Conservation (phyloP, 176 grass and related monocot genomes). For the Neostapfia colusana region DNA sequence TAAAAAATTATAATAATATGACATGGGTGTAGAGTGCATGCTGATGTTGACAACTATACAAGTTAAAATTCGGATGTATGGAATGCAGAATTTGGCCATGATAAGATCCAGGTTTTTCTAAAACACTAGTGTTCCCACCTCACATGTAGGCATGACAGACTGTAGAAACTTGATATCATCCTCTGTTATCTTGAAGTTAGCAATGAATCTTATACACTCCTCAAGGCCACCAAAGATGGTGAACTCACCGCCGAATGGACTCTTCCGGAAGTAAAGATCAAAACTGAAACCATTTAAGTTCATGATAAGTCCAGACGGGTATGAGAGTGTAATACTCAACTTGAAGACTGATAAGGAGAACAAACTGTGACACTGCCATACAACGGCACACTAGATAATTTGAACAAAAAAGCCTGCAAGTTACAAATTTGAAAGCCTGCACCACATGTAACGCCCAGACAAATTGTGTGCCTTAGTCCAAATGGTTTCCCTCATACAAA, state of each 20-base stretch:
- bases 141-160: slow-evolving; percentile 65
- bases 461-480: not conserved
- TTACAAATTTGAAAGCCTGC: not conserved
- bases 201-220: slow-evolving; percentile 90
- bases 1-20: not conserved
- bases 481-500: not conserved
- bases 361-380: not conserved
- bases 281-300: slow-evolving; percentile 57
- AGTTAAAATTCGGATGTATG: not conserved
- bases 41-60: not conserved
- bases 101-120: slow-evolving; percentile 9
- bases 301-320: not conserved
- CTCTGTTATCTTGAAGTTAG: slow-evolving; percentile 83
- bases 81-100: not conserved
- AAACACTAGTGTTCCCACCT: slow-evolving; percentile 47
- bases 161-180: slow-evolving; percentile 78
- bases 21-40: not conserved
- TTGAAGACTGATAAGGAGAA: not conserved
- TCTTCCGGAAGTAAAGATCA: slow-evolving; percentile 96
- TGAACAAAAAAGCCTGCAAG: not conserved
- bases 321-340: not conserved
- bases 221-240: slow-evolving; percentile 94
- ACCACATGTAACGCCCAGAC: not conserved
- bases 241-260: slow-evolving; percentile 87
- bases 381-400: not conserved